Evolutionary conservation across 805 yeast genomes (phyloP).

Genomic region (Starmerella gropengiesseri): DNA sequence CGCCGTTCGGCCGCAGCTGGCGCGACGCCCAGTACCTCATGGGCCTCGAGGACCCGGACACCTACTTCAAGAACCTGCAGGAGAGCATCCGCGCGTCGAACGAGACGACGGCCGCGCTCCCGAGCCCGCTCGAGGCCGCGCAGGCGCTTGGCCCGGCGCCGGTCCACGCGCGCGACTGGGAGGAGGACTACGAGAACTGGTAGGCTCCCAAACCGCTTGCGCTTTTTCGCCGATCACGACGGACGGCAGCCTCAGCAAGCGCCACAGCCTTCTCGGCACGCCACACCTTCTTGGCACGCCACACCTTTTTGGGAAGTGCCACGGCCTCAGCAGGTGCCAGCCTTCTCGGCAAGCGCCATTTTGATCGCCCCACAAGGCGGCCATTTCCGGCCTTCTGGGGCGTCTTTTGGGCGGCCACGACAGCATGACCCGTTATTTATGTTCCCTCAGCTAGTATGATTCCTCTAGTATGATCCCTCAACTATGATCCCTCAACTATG

Average conservation of each 20-base stretch:
- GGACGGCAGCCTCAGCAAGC: background rate
- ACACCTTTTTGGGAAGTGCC: too few relatives aligned
- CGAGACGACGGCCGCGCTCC: background rate
- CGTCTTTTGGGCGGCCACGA: too few relatives aligned
- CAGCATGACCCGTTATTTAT: too few relatives aligned
- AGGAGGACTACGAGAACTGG: conserved; percentile 23
- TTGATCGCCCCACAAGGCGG: too few relatives aligned
- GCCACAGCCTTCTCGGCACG: background rate
- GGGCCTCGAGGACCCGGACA: conserved; percentile 23
- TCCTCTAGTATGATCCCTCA: too few relatives aligned
- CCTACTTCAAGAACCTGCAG: conserved; percentile 17
- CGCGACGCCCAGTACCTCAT: conserved; percentile 2
- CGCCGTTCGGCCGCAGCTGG: conserved; percentile 2
- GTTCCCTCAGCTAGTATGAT: too few relatives aligned
- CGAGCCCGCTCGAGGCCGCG: conserved; percentile 20
- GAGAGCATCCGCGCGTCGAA: conserved; percentile 8
- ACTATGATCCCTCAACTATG: too few relatives aligned
- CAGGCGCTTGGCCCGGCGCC: conserved; percentile 12
- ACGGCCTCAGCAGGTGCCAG: too few relatives aligned
- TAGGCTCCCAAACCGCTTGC: background rate
- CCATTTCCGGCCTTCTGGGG: too few relatives aligned
- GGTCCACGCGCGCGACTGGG: conserved; percentile 20
- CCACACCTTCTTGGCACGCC: too few relatives aligned
- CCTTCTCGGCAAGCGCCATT: too few relatives aligned
- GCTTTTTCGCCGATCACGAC: too few relatives aligned